Evolutionary conservation across 495 filamentous ascomycete species (phyloP), one percentile per base, ranked within the genome.

Genomic region (Podospora didyma): DNA sequence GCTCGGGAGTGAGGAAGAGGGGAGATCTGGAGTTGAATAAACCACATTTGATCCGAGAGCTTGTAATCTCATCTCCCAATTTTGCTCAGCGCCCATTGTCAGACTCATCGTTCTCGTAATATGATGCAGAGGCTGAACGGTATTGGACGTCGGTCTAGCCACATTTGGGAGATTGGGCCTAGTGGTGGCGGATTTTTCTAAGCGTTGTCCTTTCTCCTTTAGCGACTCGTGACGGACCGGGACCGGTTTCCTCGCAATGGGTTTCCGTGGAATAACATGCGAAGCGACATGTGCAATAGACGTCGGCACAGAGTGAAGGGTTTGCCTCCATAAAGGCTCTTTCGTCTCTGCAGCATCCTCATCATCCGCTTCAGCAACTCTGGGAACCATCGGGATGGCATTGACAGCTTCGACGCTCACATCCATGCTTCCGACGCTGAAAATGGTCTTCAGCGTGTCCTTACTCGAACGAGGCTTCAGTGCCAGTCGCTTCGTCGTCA

Each of bases 371-470:
- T 59, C 52, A 12, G 54, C 45, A 17, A 46, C 62, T 23, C 46
- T 51, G 7, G 58, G 28, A 3, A 49, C 56, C 16, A 42, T 16
- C 10, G 63, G 37, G n/a, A 58, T 28, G 5, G 57, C 21, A 16
- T 66, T 61, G 7, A 64, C 56, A 19, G 67, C 59, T 20, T 73
- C 68, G 26, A 66, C 60, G 35, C 49, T 62, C 0, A 60, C 49
- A 50, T 73, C 72, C 23, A 67, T 42, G 46, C 70, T 73, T 35
- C 66, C 70, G 28, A 73, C 70, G 57, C 69, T 73, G 41, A 77
- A 69, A 31, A 76, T 77, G 28, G 71, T 75, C 49, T 66, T 73
- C 4, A 74, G 56, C 9, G 73, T 73, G 35, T 77, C 74, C 54
- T 69, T 60, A 49, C 70, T 75, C 5, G 67, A 54, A 6, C 67